Base-by-base conservation (phyloP, 495 filamentous ascomycete species). In the Penicillium silybi region DNA sequence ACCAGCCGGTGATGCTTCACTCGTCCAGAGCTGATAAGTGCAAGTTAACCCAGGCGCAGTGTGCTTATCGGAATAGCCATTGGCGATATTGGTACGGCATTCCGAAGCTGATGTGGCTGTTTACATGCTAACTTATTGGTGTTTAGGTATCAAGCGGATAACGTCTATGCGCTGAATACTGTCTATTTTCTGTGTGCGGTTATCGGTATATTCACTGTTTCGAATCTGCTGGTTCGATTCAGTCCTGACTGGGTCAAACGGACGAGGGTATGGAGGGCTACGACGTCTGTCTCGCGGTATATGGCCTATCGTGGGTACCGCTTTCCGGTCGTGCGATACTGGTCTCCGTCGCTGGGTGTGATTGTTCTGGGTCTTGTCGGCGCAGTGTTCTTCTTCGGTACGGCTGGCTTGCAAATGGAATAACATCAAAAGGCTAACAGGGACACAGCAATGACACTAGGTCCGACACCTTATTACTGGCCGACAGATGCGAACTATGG, bases 381-480 rank as follows among this genome's bases (percentile, higher is more conserved):
- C 17, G 38, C 53, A 39, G 48, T 52, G 35, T 71, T 50, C 29
- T 65, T 59, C 44, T 56, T 67, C 37, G 74, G 64, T 76, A 60
- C 43, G 48, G 4, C 23, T 59, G 3, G 58, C 59, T n/a, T 76
- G 19, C 22, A 17, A 10, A 69, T 40, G 60, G 60, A 15, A 10
- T 40, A 23, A 17, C 5, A 16, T 25, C 19, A 46, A 19, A 46
- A 19, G 35, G 29, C 13, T 27, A 6, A 9, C 23, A 32, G 10
- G 18, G 6, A 37, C 13, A 10, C 56, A 79, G 71, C 64, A 29
- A 73, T 80, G 76, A 74, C 67, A 1, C 62, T 83, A 7, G 71
- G 68, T 17, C 75, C 79, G 2, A 52, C 74, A 35, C 80, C 81
- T 2, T 83, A 83, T 52, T 84, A 84, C 63, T 83, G 80, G 78